Evolutionary conservation across 495 filamentous ascomycete species (phyloP), one percentile per base, ranked within the genome.

Genomic region (Daldinia caldariorum): DNA sequence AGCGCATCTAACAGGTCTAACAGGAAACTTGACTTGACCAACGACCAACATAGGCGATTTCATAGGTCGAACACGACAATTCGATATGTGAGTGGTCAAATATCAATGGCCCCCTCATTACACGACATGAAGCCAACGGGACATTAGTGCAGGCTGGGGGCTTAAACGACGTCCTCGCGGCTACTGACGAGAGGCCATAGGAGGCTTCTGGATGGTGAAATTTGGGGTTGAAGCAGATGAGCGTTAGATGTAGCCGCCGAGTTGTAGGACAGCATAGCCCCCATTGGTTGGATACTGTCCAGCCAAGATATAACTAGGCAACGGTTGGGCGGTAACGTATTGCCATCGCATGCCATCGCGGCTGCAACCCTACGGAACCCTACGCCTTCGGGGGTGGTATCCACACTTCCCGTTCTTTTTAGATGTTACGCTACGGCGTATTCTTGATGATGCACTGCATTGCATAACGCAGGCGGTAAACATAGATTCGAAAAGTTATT

Each of bases 241-340:
- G 54, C 32, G 69, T 69, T 71, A 61, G 69, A 75, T 43, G 56
- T 77, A 77, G 72, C 67, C 75, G 75, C 75, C 75, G 66, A 65
- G 34, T 60, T 26, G 56, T 58, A 58, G 53, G 65, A 60, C 57
- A 13, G 29, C 8, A 60, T 67, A 12, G 29, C 53, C 38, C 62
- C 51, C n/a, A 73, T 70, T 70, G 71, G 71, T 53, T n/a, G 12
- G 37, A 6, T 14, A 34, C 12, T 16, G 12, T 4, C 14, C 43
- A 56, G 61, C 66, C 54, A 67, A 62, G 63, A 49, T 31, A 22
- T 47, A 34, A 43, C 58, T 64, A 62, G 58, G 26, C 47, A 61
- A 70, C 62, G 68, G 63, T 68, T 76, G 71, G 74, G 69, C 72
- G 72, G 62, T 50, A 76, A 68, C 37, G 71, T 57, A 58, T 63